Percentiles rank a stretch among this genome's conserved stretches.
phyloP scores from a whole-genome alignment of 768 basidiomycete genomes.

The Serendipita sp. region DNA sequence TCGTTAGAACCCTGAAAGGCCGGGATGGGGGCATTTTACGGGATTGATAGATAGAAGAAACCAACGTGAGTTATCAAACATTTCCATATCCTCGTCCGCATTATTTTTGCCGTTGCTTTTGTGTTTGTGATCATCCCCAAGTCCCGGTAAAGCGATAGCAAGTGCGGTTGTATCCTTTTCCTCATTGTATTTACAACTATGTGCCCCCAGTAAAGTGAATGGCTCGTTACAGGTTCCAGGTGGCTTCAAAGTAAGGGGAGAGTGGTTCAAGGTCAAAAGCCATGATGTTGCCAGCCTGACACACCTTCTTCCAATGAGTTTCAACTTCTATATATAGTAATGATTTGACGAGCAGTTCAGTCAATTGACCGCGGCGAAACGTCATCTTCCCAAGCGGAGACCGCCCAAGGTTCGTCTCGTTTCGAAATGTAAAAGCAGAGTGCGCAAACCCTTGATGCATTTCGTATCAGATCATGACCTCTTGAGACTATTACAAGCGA shows the following conservation, averaged over 20 bases:
- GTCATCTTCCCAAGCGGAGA: slow-evolving; percentile 50
- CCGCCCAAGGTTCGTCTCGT: slow-evolving; percentile 55
- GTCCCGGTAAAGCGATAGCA: slow-evolving; percentile 9
- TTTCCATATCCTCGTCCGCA: slow-evolving; percentile 6
- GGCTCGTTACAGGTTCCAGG: slow-evolving; percentile 46
- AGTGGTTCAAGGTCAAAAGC: not conserved
- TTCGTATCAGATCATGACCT: slow-evolving; percentile 12
- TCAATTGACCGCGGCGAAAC: slow-evolving; percentile 65
- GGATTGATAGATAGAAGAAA: not conserved
- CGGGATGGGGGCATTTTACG: not conserved
- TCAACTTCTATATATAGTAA: slow-evolving; percentile 72
- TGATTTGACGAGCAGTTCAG: slow-evolving; percentile 67
- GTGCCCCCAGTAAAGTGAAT: slow-evolving; percentile 63
- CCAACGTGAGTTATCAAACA: not conserved
- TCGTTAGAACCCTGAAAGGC: not conserved
- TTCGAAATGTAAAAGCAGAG: slow-evolving; percentile 64
- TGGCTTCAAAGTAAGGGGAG: slow-evolving; percentile 26
- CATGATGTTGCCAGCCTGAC: not conserved
- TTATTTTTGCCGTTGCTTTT: slow-evolving; percentile 6
- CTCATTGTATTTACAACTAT: slow-evolving; percentile 33
- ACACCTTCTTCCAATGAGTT: slow-evolving; percentile 54
- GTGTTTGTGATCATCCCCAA: slow-evolving; percentile 8
- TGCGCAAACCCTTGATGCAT: slow-evolving; percentile 50
- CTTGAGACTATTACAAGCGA: not conserved
- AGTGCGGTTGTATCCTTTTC: slow-evolving; percentile 10